These are phyloP conservation scores for Novymonas esmeraldas DNA, from an alignment of 208 protist species.

Conservation along the genomic window DNA sequence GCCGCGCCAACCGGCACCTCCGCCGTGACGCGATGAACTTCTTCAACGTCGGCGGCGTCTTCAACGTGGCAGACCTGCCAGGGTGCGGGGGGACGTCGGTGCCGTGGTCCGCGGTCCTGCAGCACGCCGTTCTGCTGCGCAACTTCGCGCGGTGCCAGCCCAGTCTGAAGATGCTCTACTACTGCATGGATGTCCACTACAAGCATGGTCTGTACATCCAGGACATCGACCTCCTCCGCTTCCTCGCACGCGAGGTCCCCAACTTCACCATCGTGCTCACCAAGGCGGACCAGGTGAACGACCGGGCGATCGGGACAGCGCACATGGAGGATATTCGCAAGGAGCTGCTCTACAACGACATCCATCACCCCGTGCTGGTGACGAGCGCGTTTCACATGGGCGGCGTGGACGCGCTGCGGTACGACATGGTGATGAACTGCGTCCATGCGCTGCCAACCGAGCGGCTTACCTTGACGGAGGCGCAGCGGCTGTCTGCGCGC, in stretches of 20 bases:
- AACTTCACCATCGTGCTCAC: constrained; percentile 92
- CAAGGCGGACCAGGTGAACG: constrained; percentile 81
- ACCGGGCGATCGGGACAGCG: constrained; percentile 27
- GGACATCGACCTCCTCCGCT: constrained; percentile 87
- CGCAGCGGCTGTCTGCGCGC: constrained; percentile 70
- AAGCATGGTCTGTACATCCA: constrained; percentile 85
- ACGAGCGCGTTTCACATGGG: constrained; percentile 89
- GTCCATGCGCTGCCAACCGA: constrained; percentile 82
- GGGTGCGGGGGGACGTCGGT: constrained; percentile 85
- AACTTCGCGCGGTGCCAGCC: constrained; percentile 84
- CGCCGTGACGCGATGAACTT: constrained; percentile 89
- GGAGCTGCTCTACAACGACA: constrained; percentile 81
- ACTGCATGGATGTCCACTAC: constrained; percentile 91
- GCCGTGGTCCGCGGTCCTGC: constrained; percentile 80
- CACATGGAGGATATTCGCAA: constrained; percentile 74
- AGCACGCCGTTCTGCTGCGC: constrained; percentile 82
- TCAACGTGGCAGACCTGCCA: constrained; percentile 85
- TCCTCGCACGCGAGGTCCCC: constrained; percentile 80
- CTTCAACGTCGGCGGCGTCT: constrained; percentile 85
- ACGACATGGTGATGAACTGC: constrained; percentile 91
- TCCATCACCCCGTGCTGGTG: constrained; percentile 82
- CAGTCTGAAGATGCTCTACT: constrained; percentile 91
- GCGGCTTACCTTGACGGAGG: constrained; percentile 81
- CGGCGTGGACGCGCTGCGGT: constrained; percentile 86
- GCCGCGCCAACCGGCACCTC: constrained; percentile 72